These are phyloP conservation scores for Saccharomycopsis olivae DNA, from an alignment of 805 yeast genomes.

Conservation along the genomic window DNA sequence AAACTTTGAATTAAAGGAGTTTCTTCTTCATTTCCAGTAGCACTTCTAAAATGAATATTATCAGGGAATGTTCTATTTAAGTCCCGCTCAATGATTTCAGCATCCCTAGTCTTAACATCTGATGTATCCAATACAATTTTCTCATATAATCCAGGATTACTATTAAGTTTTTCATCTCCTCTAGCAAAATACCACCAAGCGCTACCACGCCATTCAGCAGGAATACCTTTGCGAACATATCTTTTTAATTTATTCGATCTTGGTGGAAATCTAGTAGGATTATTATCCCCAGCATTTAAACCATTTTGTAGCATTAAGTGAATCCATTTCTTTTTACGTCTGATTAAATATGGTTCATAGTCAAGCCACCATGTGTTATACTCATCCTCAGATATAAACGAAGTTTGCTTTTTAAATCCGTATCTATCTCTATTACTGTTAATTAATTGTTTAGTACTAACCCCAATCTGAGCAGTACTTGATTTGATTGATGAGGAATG, in stretches of 20 bases:
- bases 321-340: constrained; percentile 73
- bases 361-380: constrained; percentile 70
- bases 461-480: neutral
- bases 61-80: constrained; percentile 93
- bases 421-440: constrained; percentile 52
- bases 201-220: constrained; percentile 94
- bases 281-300: constrained; percentile 32
- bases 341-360: constrained; percentile 51
- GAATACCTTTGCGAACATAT: constrained; percentile 83
- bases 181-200: constrained; percentile 96
- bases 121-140: constrained; percentile 49
- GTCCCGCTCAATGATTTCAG: constrained; percentile 91
- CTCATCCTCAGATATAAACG: constrained; percentile 38
- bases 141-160: constrained; percentile 67
- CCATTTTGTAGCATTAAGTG: constrained; percentile 59
- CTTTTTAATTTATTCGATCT: constrained; percentile 69
- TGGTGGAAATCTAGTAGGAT: constrained; percentile 65
- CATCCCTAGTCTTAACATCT: constrained; percentile 52
- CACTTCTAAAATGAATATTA: constrained; percentile 62
- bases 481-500: neutral
- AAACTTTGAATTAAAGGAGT: constrained; percentile 58
- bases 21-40: constrained; percentile 28
- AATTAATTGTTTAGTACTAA: neutral
- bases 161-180: constrained; percentile 63
- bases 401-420: constrained; percentile 70